phyloP scores from a whole-genome alignment of 495 filamentous ascomycete species.

The Lasiosphaeria miniovina region DNA sequence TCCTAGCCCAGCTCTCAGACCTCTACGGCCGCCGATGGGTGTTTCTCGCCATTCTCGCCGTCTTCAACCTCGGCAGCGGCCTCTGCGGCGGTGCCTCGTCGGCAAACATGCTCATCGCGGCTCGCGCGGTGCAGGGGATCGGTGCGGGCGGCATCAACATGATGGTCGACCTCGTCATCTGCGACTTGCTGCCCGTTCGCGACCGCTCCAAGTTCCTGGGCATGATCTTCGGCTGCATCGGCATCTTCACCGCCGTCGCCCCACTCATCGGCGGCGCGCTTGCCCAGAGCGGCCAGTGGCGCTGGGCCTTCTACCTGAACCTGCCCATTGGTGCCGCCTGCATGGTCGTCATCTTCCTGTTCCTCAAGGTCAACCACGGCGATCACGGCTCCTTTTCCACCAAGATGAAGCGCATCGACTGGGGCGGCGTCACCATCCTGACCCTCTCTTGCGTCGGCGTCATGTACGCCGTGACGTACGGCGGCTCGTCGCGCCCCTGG shows the following conservation, averaged over 20 bases:
- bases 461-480: slow-evolving; percentile 21
- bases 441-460: slow-evolving; percentile 25
- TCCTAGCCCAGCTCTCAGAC: slow-evolving; percentile 24
- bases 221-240: slow-evolving; percentile 49
- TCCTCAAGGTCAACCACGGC: slow-evolving; percentile 27
- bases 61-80: slow-evolving; percentile 46
- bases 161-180: slow-evolving; percentile 66
- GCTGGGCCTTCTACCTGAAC: slow-evolving; percentile 37
- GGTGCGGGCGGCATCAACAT: slow-evolving; percentile 76
- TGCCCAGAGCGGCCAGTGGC: slow-evolving; percentile 39
- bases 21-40: slow-evolving; percentile 24
- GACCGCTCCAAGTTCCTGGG: slow-evolving; percentile 55
- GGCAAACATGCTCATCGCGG: slow-evolving; percentile 63
- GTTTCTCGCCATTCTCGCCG: slow-evolving; percentile 21
- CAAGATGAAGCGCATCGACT: slow-evolving; percentile 28
- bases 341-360: slow-evolving; percentile 29
- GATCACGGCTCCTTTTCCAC: slow-evolving; percentile 15
- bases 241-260: slow-evolving; percentile 63
- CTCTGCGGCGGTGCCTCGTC: slow-evolving; percentile 34
- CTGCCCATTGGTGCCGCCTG: slow-evolving; percentile 28
- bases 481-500: slow-evolving; percentile 24
- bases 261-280: slow-evolving; percentile 71
- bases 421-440: slow-evolving; percentile 29
- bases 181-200: slow-evolving; percentile 66
- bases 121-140: slow-evolving; percentile 74